These are phyloP conservation scores for Vitis riparia DNA, from an alignment of 164 flowering plant genomes.

Conservation along the genomic window DNA sequence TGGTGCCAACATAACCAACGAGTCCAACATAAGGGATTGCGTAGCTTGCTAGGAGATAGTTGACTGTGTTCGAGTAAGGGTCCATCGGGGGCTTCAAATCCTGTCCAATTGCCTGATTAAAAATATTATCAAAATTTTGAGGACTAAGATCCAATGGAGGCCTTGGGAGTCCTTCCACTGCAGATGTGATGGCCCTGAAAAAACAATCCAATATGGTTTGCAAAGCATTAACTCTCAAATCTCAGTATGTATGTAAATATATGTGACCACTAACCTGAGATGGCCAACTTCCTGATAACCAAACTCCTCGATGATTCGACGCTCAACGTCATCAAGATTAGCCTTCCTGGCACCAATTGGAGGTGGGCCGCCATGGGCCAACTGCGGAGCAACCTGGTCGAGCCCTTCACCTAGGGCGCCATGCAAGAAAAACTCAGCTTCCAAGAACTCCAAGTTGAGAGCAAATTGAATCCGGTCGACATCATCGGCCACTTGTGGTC, in stretches of 20 bases:
- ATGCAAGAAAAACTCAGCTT: constrained; percentile 28
- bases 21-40: constrained; percentile 73
- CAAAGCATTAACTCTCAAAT: no score
- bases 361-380: constrained; percentile 27
- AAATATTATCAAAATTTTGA: constrained; percentile 30
- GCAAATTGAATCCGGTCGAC: constrained; percentile 18
- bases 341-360: constrained; percentile 25
- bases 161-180: constrained; percentile 58
- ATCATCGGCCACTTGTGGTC: constrained; percentile 8
- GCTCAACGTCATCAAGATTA: constrained; percentile 18
- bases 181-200: constrained; percentile 43
- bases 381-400: constrained; percentile 10
- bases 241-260: no score
- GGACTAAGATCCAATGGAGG: constrained; percentile 54
- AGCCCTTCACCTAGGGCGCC: constrained; percentile 26
- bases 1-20: constrained; percentile 63
- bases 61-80: constrained; percentile 53
- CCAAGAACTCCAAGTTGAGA: constrained; percentile 27
- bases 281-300: constrained; percentile 28
- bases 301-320: constrained; percentile 21
- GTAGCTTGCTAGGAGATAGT: constrained; percentile 51
- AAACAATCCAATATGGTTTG: background rate
- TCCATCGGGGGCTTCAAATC: constrained; percentile 59
- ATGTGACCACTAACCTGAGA: background rate
- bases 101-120: constrained; percentile 47